phyloP scores from a whole-genome alignment of 1,284 basidiomycete species.

The Ustilago bromivora region DNA sequence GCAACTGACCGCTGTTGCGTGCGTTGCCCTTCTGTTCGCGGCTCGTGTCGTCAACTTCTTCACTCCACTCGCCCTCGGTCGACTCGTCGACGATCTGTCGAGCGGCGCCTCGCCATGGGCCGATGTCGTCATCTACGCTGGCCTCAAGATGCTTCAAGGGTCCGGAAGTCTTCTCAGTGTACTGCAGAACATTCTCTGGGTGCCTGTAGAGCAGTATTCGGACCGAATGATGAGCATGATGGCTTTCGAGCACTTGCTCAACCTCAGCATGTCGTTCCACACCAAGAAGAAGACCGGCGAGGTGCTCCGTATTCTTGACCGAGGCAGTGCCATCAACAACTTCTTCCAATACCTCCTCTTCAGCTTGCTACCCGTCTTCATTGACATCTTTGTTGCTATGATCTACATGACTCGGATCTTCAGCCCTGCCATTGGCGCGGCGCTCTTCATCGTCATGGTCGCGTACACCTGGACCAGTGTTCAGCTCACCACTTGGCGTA shows the following conservation, averaged over 20 bases:
- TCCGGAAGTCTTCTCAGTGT: constrained; percentile 67
- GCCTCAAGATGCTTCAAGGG: constrained; percentile 71
- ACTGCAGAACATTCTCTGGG: constrained; percentile 72
- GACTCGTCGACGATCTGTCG: constrained; percentile 74
- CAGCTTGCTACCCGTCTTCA: constrained; percentile 81
- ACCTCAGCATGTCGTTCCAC: constrained; percentile 85
- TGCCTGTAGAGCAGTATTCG: constrained; percentile 87
- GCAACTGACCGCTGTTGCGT: constrained; percentile 79
- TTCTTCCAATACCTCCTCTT: constrained; percentile 75
- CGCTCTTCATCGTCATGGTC: constrained; percentile 81
- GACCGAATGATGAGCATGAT: constrained; percentile 67
- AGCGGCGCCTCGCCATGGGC: constrained; percentile 53
- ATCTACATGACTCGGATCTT: constrained; percentile 77
- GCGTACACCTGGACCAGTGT: constrained; percentile 80
- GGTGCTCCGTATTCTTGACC: constrained; percentile 77
- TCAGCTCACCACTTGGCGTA: constrained; percentile 79
- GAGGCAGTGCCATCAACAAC: constrained; percentile 74
- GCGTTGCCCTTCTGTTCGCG: constrained; percentile 77
- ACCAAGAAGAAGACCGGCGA: constrained; percentile 79
- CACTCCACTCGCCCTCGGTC: constrained; percentile 80
- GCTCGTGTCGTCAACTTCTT: constrained; percentile 82
- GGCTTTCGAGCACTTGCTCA: constrained; percentile 67
- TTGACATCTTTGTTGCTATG: constrained; percentile 76
- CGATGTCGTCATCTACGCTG: constrained; percentile 66
- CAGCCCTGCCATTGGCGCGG: constrained; percentile 78